Evolutionary conservation across 2,329 filamentous ascomycete species (phyloP), one percentile per base, ranked within the genome.

Genomic region (Penicillium sp.): DNA sequence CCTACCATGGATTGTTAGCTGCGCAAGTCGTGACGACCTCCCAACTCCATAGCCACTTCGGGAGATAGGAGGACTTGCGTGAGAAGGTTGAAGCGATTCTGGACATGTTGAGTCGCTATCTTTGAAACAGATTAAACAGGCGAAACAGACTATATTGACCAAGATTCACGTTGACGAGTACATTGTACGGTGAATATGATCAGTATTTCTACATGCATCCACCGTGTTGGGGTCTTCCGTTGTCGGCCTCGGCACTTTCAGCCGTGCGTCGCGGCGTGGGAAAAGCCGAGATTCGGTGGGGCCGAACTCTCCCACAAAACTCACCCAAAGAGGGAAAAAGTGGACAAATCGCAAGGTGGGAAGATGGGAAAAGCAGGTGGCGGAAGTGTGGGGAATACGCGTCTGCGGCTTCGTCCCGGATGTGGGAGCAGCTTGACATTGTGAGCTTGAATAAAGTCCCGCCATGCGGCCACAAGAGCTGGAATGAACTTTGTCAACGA

Each of bases 81-180:
- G 66, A 67, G 39, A 70, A 70, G 11, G 65, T 65, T 9, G 66
- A 66, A 25, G 66, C 64, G 40, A 68, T 66, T 44, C 61, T 65
- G 5, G 64, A 68, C 65, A 66, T 67, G 41, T 25, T 56, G 47
- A 5, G 37, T 4, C 3, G 18, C 18, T 18, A 18, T 18, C 18
- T 18, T 18, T 18, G 18, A 18, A 18, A 18, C 18, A n/a, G 9
- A 13, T 18, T 1, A 18, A 18, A 18, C 18, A n/a, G 9, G 9
- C 12, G 32, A 9, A 4, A 4, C 28, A 43, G 13, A n/a, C 12
- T 9, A 7, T 25, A 35, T 11, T 43, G 9, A 8, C 11, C 18
- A 6, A 4, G 2, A 11, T n/a, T 7, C 5, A 26, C 5, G 3
- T n/a, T 11, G 9, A 24, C 13, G 24, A 35, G n/a, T 26, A 13